Percentiles rank a stretch among this genome's conserved stretches.
Evolutionary conservation across 352 stramenopile species (phyloP).

Genomic region (Phytophthora vignae): DNA sequence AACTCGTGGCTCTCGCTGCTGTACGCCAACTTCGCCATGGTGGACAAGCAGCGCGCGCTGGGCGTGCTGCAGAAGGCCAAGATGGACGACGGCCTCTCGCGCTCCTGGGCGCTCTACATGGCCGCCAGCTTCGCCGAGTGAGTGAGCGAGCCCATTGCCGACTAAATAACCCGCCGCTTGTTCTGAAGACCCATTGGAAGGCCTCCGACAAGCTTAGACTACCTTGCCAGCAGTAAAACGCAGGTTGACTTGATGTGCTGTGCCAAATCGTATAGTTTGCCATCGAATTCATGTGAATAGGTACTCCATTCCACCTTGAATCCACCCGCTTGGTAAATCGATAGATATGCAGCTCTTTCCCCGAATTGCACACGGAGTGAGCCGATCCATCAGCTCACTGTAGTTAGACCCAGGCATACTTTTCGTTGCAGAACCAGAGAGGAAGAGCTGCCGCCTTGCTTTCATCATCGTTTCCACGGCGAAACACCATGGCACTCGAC

Average conservation of each 20-base stretch:
- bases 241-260: neutral
- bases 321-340: neutral
- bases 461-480: conserved; percentile 7
- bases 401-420: conserved; percentile 59
- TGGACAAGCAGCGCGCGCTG: conserved; percentile 63
- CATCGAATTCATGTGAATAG: neutral
- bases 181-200: neutral
- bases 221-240: neutral
- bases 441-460: conserved; percentile 21
- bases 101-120: conserved; percentile 82
- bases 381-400: neutral
- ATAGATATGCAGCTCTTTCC: neutral
- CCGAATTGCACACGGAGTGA: neutral
- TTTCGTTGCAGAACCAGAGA: conserved; percentile 60
- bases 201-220: neutral
- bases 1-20: conserved; percentile 62
- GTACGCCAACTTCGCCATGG: conserved; percentile 67
- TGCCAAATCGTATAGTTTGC: neutral
- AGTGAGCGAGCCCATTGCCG: neutral
- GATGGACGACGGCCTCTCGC: conserved; percentile 78
- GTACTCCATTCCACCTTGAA: neutral
- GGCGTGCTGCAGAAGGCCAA: conserved; percentile 59
- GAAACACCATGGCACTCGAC: conserved; percentile 59
- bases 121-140: conserved; percentile 53
- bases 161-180: neutral